Base-by-base conservation (phyloP, 345 rosid genomes). In the Citrus unshiu region DNA sequence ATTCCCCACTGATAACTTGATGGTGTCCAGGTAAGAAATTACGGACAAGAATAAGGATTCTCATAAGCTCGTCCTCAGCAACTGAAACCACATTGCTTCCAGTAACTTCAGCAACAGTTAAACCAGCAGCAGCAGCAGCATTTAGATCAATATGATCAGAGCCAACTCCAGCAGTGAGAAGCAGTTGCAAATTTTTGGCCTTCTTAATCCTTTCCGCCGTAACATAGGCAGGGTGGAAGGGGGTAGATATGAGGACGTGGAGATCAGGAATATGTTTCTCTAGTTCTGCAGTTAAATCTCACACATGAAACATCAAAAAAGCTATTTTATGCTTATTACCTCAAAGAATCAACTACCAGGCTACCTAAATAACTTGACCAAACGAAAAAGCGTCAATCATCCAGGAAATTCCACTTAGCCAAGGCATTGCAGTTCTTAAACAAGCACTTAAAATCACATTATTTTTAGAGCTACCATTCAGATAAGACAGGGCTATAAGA, bases 61-160 rank as follows among this genome's bases (percentile, higher is more conserved):
- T 90, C 98, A 93, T 95, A 70, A 95, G 96, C 83, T 95, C 98
- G 3, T 95, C 97, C 84, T 96, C 98, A 7, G 99, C 98, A 74
- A 96, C 97, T 0, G 97, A 93, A 58, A 95, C 99, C 18, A 79
- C 85, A 77, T 95, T 95, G 93, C 99, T 93, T 77, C 99, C 97
- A 0, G 98, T 95, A 78, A 95, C 97, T 83, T 95, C 97, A 22
- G 97, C 97, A 19, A 93, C 98, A 6, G 99, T 95, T 64, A 93
- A 76, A 37, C 98, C 99, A 59, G 96, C 96, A 56, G 88, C 91
- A 35, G 97, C 95, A 10, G 97, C 99, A 1, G 99, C 99, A 60
- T 90, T 80, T 59, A 95, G 85, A 79, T 95, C 98, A 19, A 95
- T 87, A 81, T 95, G 98, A 61, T 95, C 99, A 7, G 98, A 95